Conservation (phyloP, 1,139 yeast species). For the Scheffersomyces lignicola region DNA sequence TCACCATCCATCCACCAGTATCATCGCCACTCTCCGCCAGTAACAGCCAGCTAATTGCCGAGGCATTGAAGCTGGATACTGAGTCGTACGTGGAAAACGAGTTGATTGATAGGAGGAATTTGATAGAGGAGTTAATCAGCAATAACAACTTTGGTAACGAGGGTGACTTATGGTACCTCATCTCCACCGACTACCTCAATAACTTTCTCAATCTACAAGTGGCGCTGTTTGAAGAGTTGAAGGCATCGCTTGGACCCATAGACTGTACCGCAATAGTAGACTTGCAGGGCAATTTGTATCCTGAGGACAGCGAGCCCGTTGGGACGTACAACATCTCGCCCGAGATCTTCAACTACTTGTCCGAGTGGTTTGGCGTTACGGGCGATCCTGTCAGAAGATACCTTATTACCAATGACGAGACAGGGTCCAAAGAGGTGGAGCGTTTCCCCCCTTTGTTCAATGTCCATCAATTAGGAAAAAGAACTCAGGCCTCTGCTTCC, state of each 20-base stretch:
- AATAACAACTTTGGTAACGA: slow-evolving; percentile 20
- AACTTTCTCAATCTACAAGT: slow-evolving; percentile 27
- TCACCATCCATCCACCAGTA: background rate
- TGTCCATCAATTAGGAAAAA: slow-evolving; percentile 49
- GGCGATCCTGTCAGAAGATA: slow-evolving; percentile 49
- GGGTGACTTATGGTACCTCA: slow-evolving; percentile 40
- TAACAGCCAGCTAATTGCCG: background rate
- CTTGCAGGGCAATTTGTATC: slow-evolving; percentile 29
- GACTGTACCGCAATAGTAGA: slow-evolving; percentile 32
- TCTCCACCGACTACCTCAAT: slow-evolving; percentile 32
- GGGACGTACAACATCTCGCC: slow-evolving; percentile 37
- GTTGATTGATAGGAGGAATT: slow-evolving; percentile 19
- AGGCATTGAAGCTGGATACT: slow-evolving; percentile 1
- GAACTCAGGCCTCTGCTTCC: slow-evolving; percentile 11
- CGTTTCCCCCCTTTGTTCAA: slow-evolving; percentile 50
- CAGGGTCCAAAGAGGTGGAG: slow-evolving; percentile 49
- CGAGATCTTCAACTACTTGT: slow-evolving; percentile 41
- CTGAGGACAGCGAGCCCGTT: slow-evolving; percentile 30
- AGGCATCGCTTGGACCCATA: slow-evolving; percentile 30
- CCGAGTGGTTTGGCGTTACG: slow-evolving; percentile 55
- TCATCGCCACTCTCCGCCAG: background rate
- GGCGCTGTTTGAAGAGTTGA: slow-evolving; percentile 25
- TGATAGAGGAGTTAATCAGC: slow-evolving; percentile 22
- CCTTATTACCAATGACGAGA: slow-evolving; percentile 35
- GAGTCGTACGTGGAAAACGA: slow-evolving; percentile 9